phyloP scores from a whole-genome alignment of 208 protist species.

The Trypanosoma lewisi region DNA sequence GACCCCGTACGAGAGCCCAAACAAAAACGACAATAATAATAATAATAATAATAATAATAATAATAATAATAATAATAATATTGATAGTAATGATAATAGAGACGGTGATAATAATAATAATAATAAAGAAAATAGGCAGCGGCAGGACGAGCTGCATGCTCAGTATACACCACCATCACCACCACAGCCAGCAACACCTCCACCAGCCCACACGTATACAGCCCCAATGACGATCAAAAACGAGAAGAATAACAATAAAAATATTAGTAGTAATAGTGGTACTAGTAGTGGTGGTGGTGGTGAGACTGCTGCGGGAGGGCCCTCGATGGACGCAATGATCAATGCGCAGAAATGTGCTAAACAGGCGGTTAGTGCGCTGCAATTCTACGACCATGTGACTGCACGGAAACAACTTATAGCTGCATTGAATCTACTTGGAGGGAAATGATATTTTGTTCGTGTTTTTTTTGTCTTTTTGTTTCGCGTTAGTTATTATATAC shows the following conservation, averaged over 20 bases:
- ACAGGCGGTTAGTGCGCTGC: conserved; percentile 71
- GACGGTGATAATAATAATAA: no score
- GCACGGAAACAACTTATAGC: conserved; percentile 49
- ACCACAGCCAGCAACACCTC: no score
- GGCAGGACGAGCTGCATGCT: no score
- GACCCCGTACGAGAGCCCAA: conserved; percentile 53
- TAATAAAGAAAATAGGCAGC: no score
- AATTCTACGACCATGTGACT: conserved; percentile 74
- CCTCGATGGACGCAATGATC: conserved; percentile 71
- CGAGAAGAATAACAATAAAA: no score
- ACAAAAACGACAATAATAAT: conserved; percentile 7
- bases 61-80: conserved; percentile 3
- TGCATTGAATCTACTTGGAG: conserved; percentile 41
- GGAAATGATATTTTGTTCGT: conserved; percentile 9
- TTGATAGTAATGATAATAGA: not conserved
- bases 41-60: not conserved
- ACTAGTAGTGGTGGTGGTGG: conserved; percentile 12
- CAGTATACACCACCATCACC: no score
- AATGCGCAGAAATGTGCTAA: conserved; percentile 73
- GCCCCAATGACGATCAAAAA: no score
- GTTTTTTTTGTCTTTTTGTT: conserved; percentile 24
- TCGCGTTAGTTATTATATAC: not conserved
- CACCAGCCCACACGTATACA: no score
- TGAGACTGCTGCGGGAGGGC: not conserved
- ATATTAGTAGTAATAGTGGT: no score